These are phyloP conservation scores for Malus sylvestris DNA, from an alignment of 306 rosid species.

Conservation along the genomic window DNA sequence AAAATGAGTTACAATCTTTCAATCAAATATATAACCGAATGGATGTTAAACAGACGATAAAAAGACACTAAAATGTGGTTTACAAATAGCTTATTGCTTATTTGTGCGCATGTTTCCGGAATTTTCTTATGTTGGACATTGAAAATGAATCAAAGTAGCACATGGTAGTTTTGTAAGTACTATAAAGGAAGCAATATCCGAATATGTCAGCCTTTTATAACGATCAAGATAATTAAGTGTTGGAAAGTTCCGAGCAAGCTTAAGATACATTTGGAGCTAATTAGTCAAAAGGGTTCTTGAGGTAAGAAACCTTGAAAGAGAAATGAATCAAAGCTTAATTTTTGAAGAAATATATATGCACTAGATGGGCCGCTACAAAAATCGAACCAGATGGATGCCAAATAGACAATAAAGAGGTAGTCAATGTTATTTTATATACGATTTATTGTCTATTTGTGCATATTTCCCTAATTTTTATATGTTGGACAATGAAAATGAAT, in stretches of 20 bases:
- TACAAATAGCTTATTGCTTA: neutral
- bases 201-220: constrained; percentile 48
- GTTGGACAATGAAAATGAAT: neutral
- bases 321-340: neutral
- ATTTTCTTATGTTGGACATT: neutral
- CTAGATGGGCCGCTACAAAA: neutral
- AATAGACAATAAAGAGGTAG: too few species aligned
- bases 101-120: neutral
- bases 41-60: neutral
- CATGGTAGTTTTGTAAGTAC: constrained; percentile 28
- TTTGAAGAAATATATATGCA: neutral
- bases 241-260: constrained; percentile 68
- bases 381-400: too few species aligned
- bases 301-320: neutral
- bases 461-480: neutral
- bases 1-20: neutral
- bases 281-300: neutral
- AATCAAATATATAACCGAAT: too few species aligned
- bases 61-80: neutral
- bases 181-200: constrained; percentile 50
- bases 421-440: too few species aligned
- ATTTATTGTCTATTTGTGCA: neutral
- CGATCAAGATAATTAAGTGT: constrained; percentile 59
- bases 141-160: too few species aligned
- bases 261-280: neutral